Conservation (phyloP, 495 filamentous ascomycete species). For the Neurospora sp. region DNA sequence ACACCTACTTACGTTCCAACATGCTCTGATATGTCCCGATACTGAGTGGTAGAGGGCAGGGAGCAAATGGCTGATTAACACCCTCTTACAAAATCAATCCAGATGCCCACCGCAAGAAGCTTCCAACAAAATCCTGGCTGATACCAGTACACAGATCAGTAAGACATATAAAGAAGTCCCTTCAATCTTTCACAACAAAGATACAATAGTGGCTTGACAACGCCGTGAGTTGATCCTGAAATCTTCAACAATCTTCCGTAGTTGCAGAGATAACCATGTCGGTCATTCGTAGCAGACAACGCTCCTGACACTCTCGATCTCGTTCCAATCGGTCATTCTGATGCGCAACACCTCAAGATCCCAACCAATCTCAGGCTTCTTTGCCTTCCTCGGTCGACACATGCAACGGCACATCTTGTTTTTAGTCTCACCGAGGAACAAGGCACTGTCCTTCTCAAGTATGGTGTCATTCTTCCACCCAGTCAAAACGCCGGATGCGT, state of each 20-base stretch:
- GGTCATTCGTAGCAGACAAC: constrained; percentile 9
- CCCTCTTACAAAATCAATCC: too few species aligned
- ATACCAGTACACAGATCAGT: not conserved
- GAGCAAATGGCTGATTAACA: not conserved
- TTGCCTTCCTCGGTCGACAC: constrained; percentile 39
- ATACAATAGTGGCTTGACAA: too few species aligned
- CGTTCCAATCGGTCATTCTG: constrained; percentile 41
- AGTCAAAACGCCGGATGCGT: constrained; percentile 37
- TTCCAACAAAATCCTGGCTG: not conserved
- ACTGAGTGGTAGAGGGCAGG: too few species aligned
- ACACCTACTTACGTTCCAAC: too few species aligned
- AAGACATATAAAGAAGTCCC: not conserved
- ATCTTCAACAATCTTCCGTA: too few species aligned
- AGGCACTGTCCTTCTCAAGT: constrained; percentile 36
- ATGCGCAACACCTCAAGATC: constrained; percentile 41
- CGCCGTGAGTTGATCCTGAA: too few species aligned
- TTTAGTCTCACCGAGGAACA: constrained; percentile 21
- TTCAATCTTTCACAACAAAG: too few species aligned
- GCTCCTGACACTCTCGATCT: constrained; percentile 32
- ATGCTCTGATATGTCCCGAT: too few species aligned
- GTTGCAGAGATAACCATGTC: not conserved
- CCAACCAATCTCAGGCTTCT: constrained; percentile 28
- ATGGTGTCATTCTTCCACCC: constrained; percentile 37
- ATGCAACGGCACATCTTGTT: constrained; percentile 41
- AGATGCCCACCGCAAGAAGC: too few species aligned